phyloP scores from a whole-genome alignment of 2,329 filamentous ascomycete genomes.

The Calycina herbarum region DNA sequence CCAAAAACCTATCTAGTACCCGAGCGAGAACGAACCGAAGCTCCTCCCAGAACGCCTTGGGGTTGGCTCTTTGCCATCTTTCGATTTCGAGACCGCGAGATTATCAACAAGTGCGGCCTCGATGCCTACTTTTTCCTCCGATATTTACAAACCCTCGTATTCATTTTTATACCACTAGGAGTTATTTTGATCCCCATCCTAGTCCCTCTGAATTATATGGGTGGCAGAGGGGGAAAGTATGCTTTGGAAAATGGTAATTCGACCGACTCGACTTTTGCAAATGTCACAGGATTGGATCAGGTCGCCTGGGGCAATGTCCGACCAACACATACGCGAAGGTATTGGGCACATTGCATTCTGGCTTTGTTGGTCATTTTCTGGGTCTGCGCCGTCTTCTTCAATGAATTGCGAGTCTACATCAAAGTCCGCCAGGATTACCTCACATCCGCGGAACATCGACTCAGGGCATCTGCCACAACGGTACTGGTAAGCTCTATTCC shows the following conservation, averaged over 20 bases:
- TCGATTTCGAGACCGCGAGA: conserved; percentile 70
- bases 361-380: conserved; percentile 77
- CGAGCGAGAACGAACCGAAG: conserved; percentile 77
- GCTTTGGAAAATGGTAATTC: conserved; percentile 37
- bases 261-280: conserved; percentile 32
- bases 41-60: conserved; percentile 61
- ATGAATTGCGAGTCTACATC: conserved; percentile 83
- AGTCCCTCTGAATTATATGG: conserved; percentile 78
- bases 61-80: conserved; percentile 58
- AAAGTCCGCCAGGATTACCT: conserved; percentile 92
- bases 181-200: conserved; percentile 79
- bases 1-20: conserved; percentile 85
- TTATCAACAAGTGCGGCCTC: conserved; percentile 93
- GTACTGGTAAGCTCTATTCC: conserved; percentile 92
- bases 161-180: conserved; percentile 87
- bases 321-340: conserved; percentile 62
- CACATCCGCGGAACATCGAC: conserved; percentile 89
- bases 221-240: conserved; percentile 57
- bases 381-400: conserved; percentile 84
- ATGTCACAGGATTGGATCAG: conserved; percentile 67
- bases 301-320: conserved; percentile 87
- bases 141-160: conserved; percentile 80
- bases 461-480: conserved; percentile 91
- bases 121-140: conserved; percentile 98
- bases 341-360: conserved; percentile 82